Conservation (phyloP, 2,329 filamentous ascomycete species). For the Trichophyton simii region DNA sequence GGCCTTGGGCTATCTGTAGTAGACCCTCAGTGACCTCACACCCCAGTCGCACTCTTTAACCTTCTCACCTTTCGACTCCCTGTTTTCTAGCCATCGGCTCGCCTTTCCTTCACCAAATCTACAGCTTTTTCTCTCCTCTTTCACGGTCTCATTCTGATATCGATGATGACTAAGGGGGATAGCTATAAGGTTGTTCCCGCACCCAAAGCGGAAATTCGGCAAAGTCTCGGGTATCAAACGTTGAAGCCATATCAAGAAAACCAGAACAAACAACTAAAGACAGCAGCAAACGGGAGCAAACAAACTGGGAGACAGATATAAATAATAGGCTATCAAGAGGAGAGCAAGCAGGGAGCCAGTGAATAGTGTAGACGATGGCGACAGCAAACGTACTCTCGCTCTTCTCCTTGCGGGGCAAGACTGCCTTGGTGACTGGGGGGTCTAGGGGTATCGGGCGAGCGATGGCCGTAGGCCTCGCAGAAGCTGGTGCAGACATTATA, state of each 20-base stretch:
- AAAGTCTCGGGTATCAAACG: not conserved
- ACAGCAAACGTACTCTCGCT: slow-evolving; percentile 15
- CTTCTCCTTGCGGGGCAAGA: slow-evolving; percentile 31
- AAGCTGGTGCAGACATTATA: slow-evolving; percentile 37
- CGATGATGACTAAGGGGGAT: not conserved
- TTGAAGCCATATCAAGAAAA: not conserved
- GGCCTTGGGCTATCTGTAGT: not conserved
- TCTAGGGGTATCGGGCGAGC: slow-evolving; percentile 37
- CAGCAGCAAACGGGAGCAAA: not conserved
- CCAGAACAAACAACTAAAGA: not conserved
- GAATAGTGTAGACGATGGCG: not conserved
- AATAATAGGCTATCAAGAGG: not conserved
- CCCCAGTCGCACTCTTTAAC: not conserved
- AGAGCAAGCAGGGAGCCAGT: too few relatives aligned
- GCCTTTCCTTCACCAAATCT: too few relatives aligned
- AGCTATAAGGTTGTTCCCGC: not conserved
- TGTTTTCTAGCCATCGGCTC: too few relatives aligned
- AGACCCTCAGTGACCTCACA: not conserved
- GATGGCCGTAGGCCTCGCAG: slow-evolving; percentile 36
- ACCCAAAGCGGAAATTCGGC: not conserved
- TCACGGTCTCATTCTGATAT: too few relatives aligned
- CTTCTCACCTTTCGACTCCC: too few relatives aligned
- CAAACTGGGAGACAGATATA: not conserved
- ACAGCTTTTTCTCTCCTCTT: not conserved
- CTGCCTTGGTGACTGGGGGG: slow-evolving; percentile 36